A percentile compares a stretch with the other conserved stretches of the same genome.
These are phyloP conservation scores for apple (Malus domestica) DNA, from an alignment of 306 rosid species.

Conservation along the genomic window ASM211411v1 NC_041791.1:37024501-37025000, in stretches of 20 bases:
- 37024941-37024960: conserved; percentile 88
- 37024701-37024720: conserved; percentile 91
- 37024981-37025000: conserved; percentile 50
- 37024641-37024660: conserved; percentile 11
- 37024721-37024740: conserved; percentile 77
- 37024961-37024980: conserved; percentile 53
- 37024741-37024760: conserved; percentile 74
- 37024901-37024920: conserved; percentile 79
- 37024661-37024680: conserved; percentile 86
- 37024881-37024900: conserved; percentile 59
- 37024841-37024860: conserved; percentile 81
- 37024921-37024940: conserved; percentile 80
- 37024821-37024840: conserved; percentile 64
- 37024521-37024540: conserved; percentile 19
- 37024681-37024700: conserved; percentile 89
- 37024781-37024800: conserved; percentile 95
- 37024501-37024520: too few relatives aligned
- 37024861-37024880: conserved; percentile 79
- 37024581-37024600: conserved; percentile 33
- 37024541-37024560: conserved; percentile 96
- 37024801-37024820: conserved; percentile 92
- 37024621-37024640: conserved; percentile 1
- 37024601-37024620: not conserved
- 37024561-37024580: conserved; percentile 98
- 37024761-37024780: conserved; percentile 45